A percentile compares a stretch with the other conserved stretches of the same genome.
These are phyloP conservation scores for Neurospora sp. DNA, from an alignment of 495 filamentous ascomycete genomes.

Conservation along the genomic window DNA sequence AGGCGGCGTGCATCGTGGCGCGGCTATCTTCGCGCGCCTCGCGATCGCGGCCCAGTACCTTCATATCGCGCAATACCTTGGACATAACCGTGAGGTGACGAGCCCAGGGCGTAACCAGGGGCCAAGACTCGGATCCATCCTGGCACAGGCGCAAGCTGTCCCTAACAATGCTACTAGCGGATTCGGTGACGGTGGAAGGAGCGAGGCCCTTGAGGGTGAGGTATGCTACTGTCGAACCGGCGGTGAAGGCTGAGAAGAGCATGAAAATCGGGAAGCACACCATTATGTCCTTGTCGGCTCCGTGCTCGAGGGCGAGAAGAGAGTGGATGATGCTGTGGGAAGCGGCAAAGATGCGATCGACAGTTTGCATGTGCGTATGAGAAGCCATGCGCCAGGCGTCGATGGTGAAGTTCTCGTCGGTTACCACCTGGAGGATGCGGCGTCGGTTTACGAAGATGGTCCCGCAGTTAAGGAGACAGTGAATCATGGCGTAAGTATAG, in stretches of 20 bases:
- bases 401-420: constrained; percentile 33
- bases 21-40: constrained; percentile 20
- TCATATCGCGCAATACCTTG: constrained; percentile 35
- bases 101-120: constrained; percentile 40
- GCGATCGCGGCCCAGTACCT: constrained; percentile 16
- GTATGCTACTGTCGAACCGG: constrained; percentile 40
- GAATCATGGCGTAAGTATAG: constrained; percentile 41
- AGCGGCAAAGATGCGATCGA: constrained; percentile 39
- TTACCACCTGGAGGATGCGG: constrained; percentile 38
- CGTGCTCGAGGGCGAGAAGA: constrained; percentile 34
- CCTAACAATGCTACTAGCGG: constrained; percentile 35
- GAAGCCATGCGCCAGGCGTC: constrained; percentile 34
- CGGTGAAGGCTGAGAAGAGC: constrained; percentile 42
- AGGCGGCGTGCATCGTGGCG: constrained; percentile 9
- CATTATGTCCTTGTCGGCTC: constrained; percentile 38
- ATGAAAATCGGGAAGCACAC: constrained; percentile 44
- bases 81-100: constrained; percentile 41
- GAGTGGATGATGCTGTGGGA: constrained; percentile 39
- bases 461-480: constrained; percentile 40
- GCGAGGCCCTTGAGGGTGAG: constrained; percentile 40
- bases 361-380: constrained; percentile 27
- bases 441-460: constrained; percentile 44
- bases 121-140: constrained; percentile 39
- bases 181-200: constrained; percentile 34
- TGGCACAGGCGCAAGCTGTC: constrained; percentile 39